Base-by-base conservation (phyloP, 2,329 filamentous ascomycete genomes). In the Xylariaceae sp. region DNA sequence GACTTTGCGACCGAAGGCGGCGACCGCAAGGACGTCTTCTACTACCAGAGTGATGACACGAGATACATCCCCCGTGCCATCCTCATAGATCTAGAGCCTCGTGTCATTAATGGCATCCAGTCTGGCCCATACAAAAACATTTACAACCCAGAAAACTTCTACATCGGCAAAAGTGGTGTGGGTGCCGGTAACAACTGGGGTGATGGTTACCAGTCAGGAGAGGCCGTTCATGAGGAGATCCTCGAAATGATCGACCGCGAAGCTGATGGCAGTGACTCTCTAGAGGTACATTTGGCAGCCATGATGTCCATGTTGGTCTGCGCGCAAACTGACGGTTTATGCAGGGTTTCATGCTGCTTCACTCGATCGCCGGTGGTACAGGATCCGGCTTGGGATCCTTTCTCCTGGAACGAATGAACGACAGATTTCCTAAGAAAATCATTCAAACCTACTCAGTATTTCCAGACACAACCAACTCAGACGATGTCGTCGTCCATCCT, bases 231-330 rank as follows among this genome's bases (percentile, higher is more conserved):
- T 68, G 94, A 99, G 74, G 94, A 99, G 73, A 91, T 99, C 58
- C 90, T 99, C 82, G 95, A 99, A 74, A 99, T 99, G 92, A 96
- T 99, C 70, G 94, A 99, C 73, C 88, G 94, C 62, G 94, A 99
- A 74, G 94, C 95, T 13, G 94, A 99, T 75, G 95, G 95, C 37
- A 97, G 93, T 73, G 94, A 99, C 75, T 97, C 92, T 55, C 82
- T 99, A 3, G 94, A 99, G 80, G 88, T 89, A 73, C 44, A 73
- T 51, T 4, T 10, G 39, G 18, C 5, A 6, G 7, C 10, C 3
- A 1, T 13, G 34, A 1, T n/a, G 2, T 8, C 13, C 10, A 13
- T 48, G 13, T 30, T 39, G 4, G 23, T 15, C 39, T 9, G 10
- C 15, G 13, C 23, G 23, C 23, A 30, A 42, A 50, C 58, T 65